Conservation (phyloP, 2,329 filamentous ascomycete genomes). For the Alternaria sp. region DNA sequence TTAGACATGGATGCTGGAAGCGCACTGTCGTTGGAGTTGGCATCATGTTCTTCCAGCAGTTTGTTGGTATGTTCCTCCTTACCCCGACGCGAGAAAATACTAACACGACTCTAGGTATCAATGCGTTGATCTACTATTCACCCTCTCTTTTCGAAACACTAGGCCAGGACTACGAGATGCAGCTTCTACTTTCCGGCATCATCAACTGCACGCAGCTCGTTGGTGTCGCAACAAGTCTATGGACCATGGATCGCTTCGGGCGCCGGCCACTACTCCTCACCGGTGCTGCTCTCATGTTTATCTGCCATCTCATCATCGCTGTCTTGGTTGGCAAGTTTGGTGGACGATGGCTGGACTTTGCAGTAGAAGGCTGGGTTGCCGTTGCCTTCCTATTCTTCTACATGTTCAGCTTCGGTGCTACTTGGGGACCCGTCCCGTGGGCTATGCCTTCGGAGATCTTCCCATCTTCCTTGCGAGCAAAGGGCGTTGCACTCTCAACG, state of each 20-base stretch:
- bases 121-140: slow-evolving; percentile 65
- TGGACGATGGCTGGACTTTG: slow-evolving; percentile 58
- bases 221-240: slow-evolving; percentile 50
- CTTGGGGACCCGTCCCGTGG: slow-evolving; percentile 63
- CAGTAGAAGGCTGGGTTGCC: slow-evolving; percentile 61
- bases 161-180: slow-evolving; percentile 60
- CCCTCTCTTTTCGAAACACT: slow-evolving; percentile 66
- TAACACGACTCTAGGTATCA: slow-evolving; percentile 22
- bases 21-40: slow-evolving; percentile 51
- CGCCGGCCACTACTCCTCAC: slow-evolving; percentile 49
- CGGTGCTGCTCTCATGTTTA: slow-evolving; percentile 56
- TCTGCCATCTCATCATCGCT: slow-evolving; percentile 62
- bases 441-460: slow-evolving; percentile 66
- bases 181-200: slow-evolving; percentile 70
- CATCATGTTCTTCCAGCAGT: slow-evolving; percentile 54
- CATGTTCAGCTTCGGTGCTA: slow-evolving; percentile 66
- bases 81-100: background rate
- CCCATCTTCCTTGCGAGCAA: slow-evolving; percentile 64
- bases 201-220: slow-evolving; percentile 59
- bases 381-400: slow-evolving; percentile 68
- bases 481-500: slow-evolving; percentile 70
- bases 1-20: slow-evolving; percentile 53
- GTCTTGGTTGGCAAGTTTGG: slow-evolving; percentile 61
- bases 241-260: slow-evolving; percentile 53
- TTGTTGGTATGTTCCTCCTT: slow-evolving; percentile 38